phyloP scores from a whole-genome alignment of 768 basidiomycete species.

The Suillus alpinus region DNA sequence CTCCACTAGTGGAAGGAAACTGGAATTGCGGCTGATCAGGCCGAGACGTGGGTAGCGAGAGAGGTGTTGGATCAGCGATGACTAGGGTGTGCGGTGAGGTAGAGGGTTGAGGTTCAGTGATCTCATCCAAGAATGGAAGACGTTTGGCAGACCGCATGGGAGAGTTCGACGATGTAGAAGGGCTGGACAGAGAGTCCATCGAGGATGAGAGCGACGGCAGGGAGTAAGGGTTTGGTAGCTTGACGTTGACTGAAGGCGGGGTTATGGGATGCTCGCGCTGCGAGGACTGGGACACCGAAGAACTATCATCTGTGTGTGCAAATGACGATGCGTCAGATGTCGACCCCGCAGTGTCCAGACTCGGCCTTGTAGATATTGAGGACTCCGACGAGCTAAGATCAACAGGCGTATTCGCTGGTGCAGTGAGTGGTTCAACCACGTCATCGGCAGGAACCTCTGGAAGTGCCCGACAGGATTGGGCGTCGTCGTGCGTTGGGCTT shows the following conservation, averaged over 20 bases:
- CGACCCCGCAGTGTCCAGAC: slow-evolving; percentile 10
- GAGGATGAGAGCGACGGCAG: slow-evolving; percentile 57
- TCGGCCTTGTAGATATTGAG: slow-evolving; percentile 1
- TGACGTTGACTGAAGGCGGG: slow-evolving; percentile 31
- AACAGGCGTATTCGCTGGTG: slow-evolving; percentile 3
- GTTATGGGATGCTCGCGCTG: slow-evolving; percentile 31
- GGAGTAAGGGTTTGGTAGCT: slow-evolving; percentile 22
- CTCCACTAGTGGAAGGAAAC: slow-evolving; percentile 43
- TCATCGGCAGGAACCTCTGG: slow-evolving; percentile 23
- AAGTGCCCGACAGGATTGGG: slow-evolving; percentile 20
- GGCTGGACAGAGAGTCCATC: slow-evolving; percentile 58
- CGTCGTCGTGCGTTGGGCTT: slow-evolving; percentile 10
- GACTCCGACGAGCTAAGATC: slow-evolving; percentile 1
- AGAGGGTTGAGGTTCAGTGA: slow-evolving; percentile 22
- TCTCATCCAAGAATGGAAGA: slow-evolving; percentile 34
- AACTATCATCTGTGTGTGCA: slow-evolving; percentile 28
- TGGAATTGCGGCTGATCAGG: slow-evolving; percentile 14
- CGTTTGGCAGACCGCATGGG: slow-evolving; percentile 33
- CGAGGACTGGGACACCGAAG: slow-evolving; percentile 32
- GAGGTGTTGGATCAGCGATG: slow-evolving; percentile 29
- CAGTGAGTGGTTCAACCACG: background rate
- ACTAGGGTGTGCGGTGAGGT: slow-evolving; percentile 23
- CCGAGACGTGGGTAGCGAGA: slow-evolving; percentile 23
- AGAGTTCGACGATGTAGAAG: slow-evolving; percentile 47
- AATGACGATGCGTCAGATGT: slow-evolving; percentile 22